A percentile compares a stretch with the other conserved stretches of the same genome.
Conservation (phyloP, 1,139 yeast species). For the Magnusiomyces paraingens region DNA sequence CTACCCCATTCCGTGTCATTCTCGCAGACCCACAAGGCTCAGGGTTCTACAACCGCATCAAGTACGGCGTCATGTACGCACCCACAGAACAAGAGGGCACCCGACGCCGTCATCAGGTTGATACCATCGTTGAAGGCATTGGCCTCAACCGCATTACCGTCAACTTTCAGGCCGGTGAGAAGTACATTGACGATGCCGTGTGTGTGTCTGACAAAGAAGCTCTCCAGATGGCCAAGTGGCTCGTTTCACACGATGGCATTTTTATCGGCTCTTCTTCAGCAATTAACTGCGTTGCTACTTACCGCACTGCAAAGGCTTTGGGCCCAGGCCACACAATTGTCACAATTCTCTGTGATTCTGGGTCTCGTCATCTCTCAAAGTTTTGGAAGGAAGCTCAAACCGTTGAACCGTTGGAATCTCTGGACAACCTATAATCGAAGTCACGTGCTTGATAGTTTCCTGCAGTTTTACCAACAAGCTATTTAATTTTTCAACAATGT, state of each 20-base stretch:
- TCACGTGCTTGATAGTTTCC: too few relatives aligned
- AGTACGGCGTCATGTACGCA: slow-evolving; percentile 91
- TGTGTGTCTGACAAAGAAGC: slow-evolving; percentile 79
- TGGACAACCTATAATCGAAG: slow-evolving; percentile 10
- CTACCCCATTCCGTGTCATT: slow-evolving; percentile 31
- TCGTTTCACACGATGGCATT: slow-evolving; percentile 78
- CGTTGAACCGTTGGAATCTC: slow-evolving; percentile 4
- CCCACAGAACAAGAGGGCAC: slow-evolving; percentile 86
- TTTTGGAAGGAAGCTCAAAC: slow-evolving; percentile 60
- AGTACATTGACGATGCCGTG: slow-evolving; percentile 66
- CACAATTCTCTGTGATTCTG: slow-evolving; percentile 90
- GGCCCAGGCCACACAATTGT: slow-evolving; percentile 69
- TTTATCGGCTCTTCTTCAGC: slow-evolving; percentile 92
- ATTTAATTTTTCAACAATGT: too few relatives aligned
- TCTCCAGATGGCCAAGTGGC: slow-evolving; percentile 74
- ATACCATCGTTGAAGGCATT: slow-evolving; percentile 88
- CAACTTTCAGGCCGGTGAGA: slow-evolving; percentile 60
- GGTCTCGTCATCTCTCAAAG: slow-evolving; percentile 80
- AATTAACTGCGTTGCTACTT: slow-evolving; percentile 87
- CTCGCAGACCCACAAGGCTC: slow-evolving; percentile 96
- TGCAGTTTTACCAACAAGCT: too few relatives aligned
- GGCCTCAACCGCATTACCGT: slow-evolving; percentile 83
- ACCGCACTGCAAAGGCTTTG: slow-evolving; percentile 50
- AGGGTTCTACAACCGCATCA: slow-evolving; percentile 78
- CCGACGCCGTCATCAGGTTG: slow-evolving; percentile 91